A percentile compares a stretch with the other conserved stretches of the same genome.
phyloP scores from a whole-genome alignment of 306 rosid species.

The Prunus dulcis region DNA sequence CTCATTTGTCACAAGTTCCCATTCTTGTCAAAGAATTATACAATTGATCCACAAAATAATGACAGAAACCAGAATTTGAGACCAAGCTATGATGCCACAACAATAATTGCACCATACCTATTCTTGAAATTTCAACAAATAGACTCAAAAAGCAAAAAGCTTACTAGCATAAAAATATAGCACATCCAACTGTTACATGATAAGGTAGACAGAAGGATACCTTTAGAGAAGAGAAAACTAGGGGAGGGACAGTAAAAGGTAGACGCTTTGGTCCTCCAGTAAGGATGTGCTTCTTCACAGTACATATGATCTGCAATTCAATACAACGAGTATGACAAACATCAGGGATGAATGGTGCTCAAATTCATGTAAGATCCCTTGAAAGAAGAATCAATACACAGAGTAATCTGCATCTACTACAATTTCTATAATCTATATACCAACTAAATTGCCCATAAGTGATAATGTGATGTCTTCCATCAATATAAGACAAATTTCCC shows the following conservation, averaged over 20 bases:
- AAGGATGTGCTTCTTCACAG: conserved; percentile 79
- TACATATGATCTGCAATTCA: conserved; percentile 78
- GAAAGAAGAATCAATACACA: neutral
- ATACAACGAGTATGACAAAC: conserved; percentile 23
- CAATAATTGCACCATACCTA: neutral
- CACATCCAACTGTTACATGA: neutral
- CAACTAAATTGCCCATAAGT: neutral
- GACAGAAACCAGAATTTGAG: neutral
- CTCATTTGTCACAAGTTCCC: neutral
- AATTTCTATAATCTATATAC: neutral
- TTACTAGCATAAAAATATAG: neutral
- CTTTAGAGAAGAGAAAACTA: conserved; percentile 85
- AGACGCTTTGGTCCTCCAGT: conserved; percentile 89
- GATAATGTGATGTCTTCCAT: neutral
- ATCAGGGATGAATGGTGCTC: conserved; percentile 23
- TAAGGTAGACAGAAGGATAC: conserved; percentile 41
- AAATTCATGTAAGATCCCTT: conserved; percentile 18
- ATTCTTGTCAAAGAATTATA: neutral
- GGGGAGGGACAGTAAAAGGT: conserved; percentile 88
- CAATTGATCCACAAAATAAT: neutral
- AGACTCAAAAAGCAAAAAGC: neutral
- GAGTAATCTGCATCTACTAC: neutral
- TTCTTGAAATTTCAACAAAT: neutral
- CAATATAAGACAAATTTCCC: neutral
- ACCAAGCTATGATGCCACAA: neutral